A percentile compares a stretch with the other conserved stretches of the same genome.
Conservation (phyloP, 371 early-diverging fungal species). For the Chytridiales sp. region DNA sequence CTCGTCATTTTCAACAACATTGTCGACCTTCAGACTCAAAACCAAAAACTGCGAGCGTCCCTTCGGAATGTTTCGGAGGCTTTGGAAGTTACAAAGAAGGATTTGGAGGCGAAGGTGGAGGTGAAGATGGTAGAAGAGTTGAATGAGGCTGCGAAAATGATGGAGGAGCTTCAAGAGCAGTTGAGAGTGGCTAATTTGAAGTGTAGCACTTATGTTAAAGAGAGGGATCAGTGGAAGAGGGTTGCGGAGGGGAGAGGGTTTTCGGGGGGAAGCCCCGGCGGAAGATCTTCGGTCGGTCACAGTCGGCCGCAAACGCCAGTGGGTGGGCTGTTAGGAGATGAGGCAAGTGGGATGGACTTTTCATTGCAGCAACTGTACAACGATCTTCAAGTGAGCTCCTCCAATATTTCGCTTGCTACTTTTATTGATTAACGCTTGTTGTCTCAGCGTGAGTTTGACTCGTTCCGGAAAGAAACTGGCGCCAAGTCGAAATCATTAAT, state of each 20-base stretch:
- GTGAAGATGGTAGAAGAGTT: neutral
- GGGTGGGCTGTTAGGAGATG: neutral
- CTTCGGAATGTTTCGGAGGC: constrained; percentile 13
- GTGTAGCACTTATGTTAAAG: constrained; percentile 20
- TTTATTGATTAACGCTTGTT: neutral
- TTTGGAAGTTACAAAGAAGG: neutral
- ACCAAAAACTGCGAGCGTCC: constrained; percentile 13
- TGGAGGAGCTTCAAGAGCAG: constrained; percentile 8
- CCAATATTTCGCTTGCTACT: neutral
- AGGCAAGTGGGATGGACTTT: neutral
- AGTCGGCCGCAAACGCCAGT: neutral
- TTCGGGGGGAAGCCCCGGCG: neutral
- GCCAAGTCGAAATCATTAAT: constrained; percentile 52
- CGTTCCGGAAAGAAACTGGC: constrained; percentile 58
- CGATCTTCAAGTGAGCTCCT: constrained; percentile 18
- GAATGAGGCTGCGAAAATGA: neutral
- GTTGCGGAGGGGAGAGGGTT: constrained; percentile 20
- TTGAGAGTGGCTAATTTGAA: constrained; percentile 13
- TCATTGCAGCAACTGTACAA: constrained; percentile 34
- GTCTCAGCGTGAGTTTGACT: constrained; percentile 56
- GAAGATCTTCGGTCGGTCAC: neutral
- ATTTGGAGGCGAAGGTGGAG: neutral
- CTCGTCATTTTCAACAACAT: constrained; percentile 23
- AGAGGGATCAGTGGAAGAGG: constrained; percentile 35
- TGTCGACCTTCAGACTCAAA: constrained; percentile 22